Conservation (phyloP, 345 rosid genomes). For the Salix dunnii region DNA sequence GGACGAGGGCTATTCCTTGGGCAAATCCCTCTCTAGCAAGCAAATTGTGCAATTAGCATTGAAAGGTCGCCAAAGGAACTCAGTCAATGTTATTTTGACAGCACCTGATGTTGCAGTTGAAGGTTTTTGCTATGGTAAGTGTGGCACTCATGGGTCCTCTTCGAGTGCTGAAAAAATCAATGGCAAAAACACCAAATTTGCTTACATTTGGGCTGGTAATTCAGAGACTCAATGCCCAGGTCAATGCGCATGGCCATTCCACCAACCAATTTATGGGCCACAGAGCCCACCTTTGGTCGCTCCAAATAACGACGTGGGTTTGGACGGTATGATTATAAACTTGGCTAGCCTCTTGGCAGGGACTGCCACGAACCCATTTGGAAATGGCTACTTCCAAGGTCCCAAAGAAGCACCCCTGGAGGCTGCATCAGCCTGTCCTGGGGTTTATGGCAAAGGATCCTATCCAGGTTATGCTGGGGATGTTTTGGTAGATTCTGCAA, state of each 20-base stretch:
- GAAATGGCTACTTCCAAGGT: slow-evolving; percentile 21
- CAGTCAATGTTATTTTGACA: slow-evolving; percentile 17
- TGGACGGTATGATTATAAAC: slow-evolving; percentile 25
- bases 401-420: slow-evolving; percentile 23
- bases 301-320: slow-evolving; percentile 21
- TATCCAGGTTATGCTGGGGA: slow-evolving; percentile 26
- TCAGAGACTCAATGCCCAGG: slow-evolving; percentile 25
- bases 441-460: slow-evolving; percentile 18
- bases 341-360: slow-evolving; percentile 20
- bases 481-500: slow-evolving; percentile 16
- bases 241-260: slow-evolving; percentile 29
- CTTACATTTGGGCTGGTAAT: slow-evolving; percentile 29
- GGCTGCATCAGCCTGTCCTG: slow-evolving; percentile 17
- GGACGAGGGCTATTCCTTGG: slow-evolving; percentile 11
- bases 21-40: slow-evolving; percentile 5
- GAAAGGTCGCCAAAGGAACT: slow-evolving; percentile 12
- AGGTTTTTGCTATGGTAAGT: slow-evolving; percentile 12
- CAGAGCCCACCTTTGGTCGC: slow-evolving; percentile 5
- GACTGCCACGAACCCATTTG: slow-evolving; percentile 22
- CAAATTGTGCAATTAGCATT: slow-evolving; percentile 17
- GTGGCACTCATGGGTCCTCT: slow-evolving; percentile 11
- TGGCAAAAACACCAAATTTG: slow-evolving; percentile 8
- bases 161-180: neutral
- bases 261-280: slow-evolving; percentile 19
- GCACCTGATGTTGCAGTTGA: slow-evolving; percentile 18